Evolutionary conservation across 371 early-diverging fungal genomes (phyloP), one percentile per base, ranked within the genome.

Genomic region (Mortierella sp.): DNA sequence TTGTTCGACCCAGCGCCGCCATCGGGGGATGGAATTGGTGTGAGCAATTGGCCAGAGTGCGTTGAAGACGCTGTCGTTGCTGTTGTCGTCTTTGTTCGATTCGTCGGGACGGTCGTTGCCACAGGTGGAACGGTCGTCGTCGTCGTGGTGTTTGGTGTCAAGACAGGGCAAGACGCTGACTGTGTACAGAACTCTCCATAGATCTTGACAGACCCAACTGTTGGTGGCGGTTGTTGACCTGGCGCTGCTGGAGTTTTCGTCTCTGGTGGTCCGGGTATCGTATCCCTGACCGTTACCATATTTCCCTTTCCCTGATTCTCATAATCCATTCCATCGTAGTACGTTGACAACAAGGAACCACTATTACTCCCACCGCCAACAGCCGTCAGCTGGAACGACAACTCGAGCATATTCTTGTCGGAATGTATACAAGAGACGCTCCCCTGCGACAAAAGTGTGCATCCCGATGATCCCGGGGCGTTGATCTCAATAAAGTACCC

Each of bases 171-270:
- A 10, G 64, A 64, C 2, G 64, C 1, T 8, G 64, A 64, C 34
- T 21, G 64, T 37, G 37, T 64, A 37, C 64, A 64, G 37, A 37
- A 64, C 37, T 64, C 64, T 64, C 37, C 64, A 64, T 31, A 37
- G 64, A 64, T 64, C 40, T 64, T 16, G 6, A 64, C 64, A 2
- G 37, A 37, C 21, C 6, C 34, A 2, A 64, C 24, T 21, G 64
- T 16, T 21, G 64, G 64, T 24, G 64, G 64, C 4, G 64, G 64
- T 19, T 64, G 64, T 19, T 34, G 37, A 2, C 24, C 24, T 1
- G 40, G 2, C 24, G 53, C 24, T 13, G 16, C 13, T 5, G 64
- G 8, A 24, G 64, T 34, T 37, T 61, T 61, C 2, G 31, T 8
- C 2, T 11, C 19, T n/a, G 55, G 55, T 64, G 64, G 37, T 31